Percentiles rank a stretch among this genome's conserved stretches.
phyloP scores from a whole-genome alignment of 805 yeast genomes.

The Brettanomyces anomalus region DNA sequence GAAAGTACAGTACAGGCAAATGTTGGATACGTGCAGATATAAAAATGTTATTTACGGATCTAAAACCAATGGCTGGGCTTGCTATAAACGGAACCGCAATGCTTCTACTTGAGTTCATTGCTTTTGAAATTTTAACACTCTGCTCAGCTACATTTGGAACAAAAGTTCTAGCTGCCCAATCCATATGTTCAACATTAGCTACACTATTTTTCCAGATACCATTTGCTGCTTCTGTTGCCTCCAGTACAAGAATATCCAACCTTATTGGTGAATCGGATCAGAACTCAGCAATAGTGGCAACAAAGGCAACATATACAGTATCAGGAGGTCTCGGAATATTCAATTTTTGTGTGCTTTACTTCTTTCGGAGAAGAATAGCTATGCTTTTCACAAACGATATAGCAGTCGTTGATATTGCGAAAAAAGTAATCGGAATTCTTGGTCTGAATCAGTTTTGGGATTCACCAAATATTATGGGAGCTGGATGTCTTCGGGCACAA shows the following conservation, averaged over 20 bases:
- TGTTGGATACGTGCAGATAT: too few relatives aligned
- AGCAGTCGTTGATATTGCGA: constrained; percentile 8
- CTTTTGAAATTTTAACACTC: constrained; percentile 59
- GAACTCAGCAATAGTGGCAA: constrained; percentile 8
- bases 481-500: constrained; percentile 40
- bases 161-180: constrained; percentile 54
- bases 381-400: constrained; percentile 13
- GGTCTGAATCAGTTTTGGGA: constrained; percentile 32
- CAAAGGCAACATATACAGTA: constrained; percentile 7
- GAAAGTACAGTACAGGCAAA: constrained; percentile 6
- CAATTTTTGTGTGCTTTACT: constrained; percentile 8
- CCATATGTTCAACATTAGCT: constrained; percentile 55
- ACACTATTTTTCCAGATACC: constrained; percentile 57
- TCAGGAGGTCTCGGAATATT: constrained; percentile 6
- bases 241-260: constrained; percentile 67
- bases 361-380: constrained; percentile 8
- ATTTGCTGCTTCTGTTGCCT: constrained; percentile 57
- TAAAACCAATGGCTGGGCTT: constrained; percentile 49
- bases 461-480: constrained; percentile 31
- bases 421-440: constrained; percentile 10
- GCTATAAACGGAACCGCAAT: constrained; percentile 58
- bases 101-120: constrained; percentile 69
- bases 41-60: constrained; percentile 28
- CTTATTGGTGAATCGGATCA: constrained; percentile 43
- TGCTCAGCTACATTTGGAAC: constrained; percentile 52